phyloP scores from a whole-genome alignment of 352 stramenopile genomes.

The Globisporangium splendens region DNA sequence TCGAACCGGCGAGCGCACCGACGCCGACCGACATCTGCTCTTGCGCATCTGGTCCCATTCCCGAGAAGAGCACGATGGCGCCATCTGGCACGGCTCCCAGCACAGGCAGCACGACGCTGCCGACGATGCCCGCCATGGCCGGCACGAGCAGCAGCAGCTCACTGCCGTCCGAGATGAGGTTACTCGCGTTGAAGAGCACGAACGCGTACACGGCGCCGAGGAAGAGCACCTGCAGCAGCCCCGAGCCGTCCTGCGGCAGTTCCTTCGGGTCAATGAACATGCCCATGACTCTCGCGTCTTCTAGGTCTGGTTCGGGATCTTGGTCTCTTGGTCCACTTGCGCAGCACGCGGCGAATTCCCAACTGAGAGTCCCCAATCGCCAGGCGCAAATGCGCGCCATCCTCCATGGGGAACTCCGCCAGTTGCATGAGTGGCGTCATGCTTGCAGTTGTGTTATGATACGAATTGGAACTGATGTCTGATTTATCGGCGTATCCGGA shows the following conservation, averaged over 20 bases:
- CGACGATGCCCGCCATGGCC: conserved; percentile 93
- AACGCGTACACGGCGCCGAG: conserved; percentile 95
- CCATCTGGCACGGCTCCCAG: conserved; percentile 96
- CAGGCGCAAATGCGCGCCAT: too few species aligned
- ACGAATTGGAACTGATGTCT: too few species aligned
- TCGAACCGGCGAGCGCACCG: conserved; percentile 96
- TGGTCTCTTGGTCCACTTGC: conserved; percentile 1
- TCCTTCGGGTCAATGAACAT: conserved; percentile 87
- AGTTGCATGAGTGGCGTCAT: too few species aligned
- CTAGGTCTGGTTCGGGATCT: conserved; percentile 5
- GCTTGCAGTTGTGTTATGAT: too few species aligned
- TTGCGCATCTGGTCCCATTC: conserved; percentile 91
- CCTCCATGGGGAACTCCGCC: too few species aligned
- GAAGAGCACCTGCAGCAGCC: conserved; percentile 91
- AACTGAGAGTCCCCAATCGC: conserved; percentile 10
- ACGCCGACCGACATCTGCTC: conserved; percentile 95
- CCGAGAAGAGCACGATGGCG: conserved; percentile 97
- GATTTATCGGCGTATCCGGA: too few species aligned
- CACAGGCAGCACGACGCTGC: conserved; percentile 95
- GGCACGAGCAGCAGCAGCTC: conserved; percentile 97
- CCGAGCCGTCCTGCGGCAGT: conserved; percentile 70
- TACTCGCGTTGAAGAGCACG: conserved; percentile 95
- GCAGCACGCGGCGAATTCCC: conserved; percentile 11
- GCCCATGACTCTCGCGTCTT: conserved; percentile 3
- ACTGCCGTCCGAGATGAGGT: conserved; percentile 97